phyloP scores from a whole-genome alignment of 768 basidiomycete species.

The Xerocomus potaroensis region DNA sequence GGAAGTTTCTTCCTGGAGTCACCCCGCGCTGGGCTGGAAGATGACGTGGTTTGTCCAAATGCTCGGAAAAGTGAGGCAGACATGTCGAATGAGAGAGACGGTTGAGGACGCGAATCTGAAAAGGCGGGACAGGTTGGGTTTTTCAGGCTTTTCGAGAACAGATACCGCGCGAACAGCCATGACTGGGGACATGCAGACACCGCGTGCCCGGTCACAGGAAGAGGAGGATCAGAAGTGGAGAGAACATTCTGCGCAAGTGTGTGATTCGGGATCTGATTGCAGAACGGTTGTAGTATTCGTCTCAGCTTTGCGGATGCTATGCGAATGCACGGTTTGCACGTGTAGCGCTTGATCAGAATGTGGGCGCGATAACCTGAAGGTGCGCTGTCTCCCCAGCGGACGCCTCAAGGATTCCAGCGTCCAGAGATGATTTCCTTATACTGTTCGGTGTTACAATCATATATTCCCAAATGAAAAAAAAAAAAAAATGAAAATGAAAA shows the following conservation, averaged over 20 bases:
- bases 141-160: conserved; percentile 13
- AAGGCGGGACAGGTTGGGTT: too few relatives aligned
- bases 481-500: too few relatives aligned
- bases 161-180: conserved; percentile 13
- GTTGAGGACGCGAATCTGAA: not conserved
- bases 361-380: conserved; percentile 1
- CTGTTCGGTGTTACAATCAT: not conserved
- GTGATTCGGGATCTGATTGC: conserved; percentile 6
- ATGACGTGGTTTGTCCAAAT: conserved; percentile 12
- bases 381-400: too few relatives aligned
- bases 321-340: not conserved
- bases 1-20: conserved; percentile 20
- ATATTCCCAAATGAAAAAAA: not conserved
- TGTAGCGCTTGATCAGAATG: not conserved
- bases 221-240: conserved; percentile 2
- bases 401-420: not conserved
- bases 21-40: conserved; percentile 10
- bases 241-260: conserved; percentile 13
- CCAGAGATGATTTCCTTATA: not conserved
- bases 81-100: conserved; percentile 10
- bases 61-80: conserved; percentile 20
- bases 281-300: not conserved
- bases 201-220: conserved; percentile 12
- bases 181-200: conserved; percentile 13
- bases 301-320: conserved; percentile 22